Conservation (phyloP, 768 basidiomycete species). For the Kwoniella botswanensis region DNA sequence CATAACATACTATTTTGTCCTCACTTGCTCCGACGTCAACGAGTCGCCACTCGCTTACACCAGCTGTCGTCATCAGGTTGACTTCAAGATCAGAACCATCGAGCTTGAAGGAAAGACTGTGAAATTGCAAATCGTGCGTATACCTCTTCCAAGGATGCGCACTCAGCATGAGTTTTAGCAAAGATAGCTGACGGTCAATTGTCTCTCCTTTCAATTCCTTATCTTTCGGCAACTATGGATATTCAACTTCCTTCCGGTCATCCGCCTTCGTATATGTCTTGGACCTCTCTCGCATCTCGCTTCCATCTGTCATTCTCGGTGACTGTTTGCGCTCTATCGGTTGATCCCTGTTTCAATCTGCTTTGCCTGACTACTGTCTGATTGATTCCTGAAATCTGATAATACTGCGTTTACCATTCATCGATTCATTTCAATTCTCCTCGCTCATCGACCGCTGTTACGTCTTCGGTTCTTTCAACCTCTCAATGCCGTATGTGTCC, state of each 20-base stretch:
- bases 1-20: background rate
- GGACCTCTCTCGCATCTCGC: background rate
- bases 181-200: constrained; percentile 19
- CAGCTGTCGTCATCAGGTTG: constrained; percentile 21
- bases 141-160: constrained; percentile 19
- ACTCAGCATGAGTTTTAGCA: constrained; percentile 27
- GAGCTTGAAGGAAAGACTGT: constrained; percentile 97
- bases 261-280: background rate
- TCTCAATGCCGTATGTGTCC: background rate
- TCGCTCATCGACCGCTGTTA: background rate
- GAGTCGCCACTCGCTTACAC: constrained; percentile 8
- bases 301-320: background rate
- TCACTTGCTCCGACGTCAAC: no score
- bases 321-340: background rate
- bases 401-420: background rate
- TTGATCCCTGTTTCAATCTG: background rate
- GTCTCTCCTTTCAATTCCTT: constrained; percentile 5
- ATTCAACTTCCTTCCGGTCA: background rate
- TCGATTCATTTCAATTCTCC: background rate
- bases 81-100: constrained; percentile 83
- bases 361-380: background rate
- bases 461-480: background rate
- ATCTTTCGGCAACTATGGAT: background rate
- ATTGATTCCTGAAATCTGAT: background rate
- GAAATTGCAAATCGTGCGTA: constrained; percentile 93